Evolutionary conservation across 2,329 filamentous ascomycete genomes (phyloP).

Genomic region (Stemphylium vesicarium): DNA sequence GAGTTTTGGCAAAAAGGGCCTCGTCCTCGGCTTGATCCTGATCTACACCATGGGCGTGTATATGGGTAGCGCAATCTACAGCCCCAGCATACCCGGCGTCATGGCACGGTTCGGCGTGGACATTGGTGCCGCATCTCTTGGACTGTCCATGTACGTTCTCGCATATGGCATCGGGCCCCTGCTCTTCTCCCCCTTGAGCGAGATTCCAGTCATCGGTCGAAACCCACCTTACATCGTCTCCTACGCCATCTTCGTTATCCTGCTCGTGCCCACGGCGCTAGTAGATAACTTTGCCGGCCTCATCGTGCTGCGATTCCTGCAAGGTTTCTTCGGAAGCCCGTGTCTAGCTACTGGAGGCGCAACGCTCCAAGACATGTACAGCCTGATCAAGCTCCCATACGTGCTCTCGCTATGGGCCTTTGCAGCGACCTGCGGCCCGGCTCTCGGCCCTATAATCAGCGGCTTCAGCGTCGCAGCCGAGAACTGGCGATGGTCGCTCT

Average conservation of each 20-base stretch:
- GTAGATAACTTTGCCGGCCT: slow-evolving; percentile 68
- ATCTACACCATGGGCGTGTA: slow-evolving; percentile 69
- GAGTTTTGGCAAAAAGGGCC: slow-evolving; percentile 42
- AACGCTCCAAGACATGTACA: slow-evolving; percentile 49
- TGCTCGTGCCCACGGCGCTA: slow-evolving; percentile 69
- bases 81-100: slow-evolving; percentile 53
- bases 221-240: slow-evolving; percentile 72
- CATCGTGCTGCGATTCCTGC: slow-evolving; percentile 58
- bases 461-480: slow-evolving; percentile 74
- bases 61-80: slow-evolving; percentile 61
- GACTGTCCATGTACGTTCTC: slow-evolving; percentile 68
- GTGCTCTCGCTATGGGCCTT: slow-evolving; percentile 54
- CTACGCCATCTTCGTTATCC: slow-evolving; percentile 71
- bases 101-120: slow-evolving; percentile 61
- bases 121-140: slow-evolving; percentile 60
- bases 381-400: slow-evolving; percentile 53
- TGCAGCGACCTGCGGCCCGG: slow-evolving; percentile 66
- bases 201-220: slow-evolving; percentile 70
- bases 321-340: slow-evolving; percentile 50
- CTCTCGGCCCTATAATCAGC: slow-evolving; percentile 68
- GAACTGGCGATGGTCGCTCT: slow-evolving; percentile 85
- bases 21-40: slow-evolving; percentile 51
- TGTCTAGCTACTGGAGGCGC: slow-evolving; percentile 50
- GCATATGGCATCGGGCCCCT: slow-evolving; percentile 68
- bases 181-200: slow-evolving; percentile 69